Evolutionary conservation across 441 rosid genomes (phyloP).

Genomic region (Lepidium campestre): DNA sequence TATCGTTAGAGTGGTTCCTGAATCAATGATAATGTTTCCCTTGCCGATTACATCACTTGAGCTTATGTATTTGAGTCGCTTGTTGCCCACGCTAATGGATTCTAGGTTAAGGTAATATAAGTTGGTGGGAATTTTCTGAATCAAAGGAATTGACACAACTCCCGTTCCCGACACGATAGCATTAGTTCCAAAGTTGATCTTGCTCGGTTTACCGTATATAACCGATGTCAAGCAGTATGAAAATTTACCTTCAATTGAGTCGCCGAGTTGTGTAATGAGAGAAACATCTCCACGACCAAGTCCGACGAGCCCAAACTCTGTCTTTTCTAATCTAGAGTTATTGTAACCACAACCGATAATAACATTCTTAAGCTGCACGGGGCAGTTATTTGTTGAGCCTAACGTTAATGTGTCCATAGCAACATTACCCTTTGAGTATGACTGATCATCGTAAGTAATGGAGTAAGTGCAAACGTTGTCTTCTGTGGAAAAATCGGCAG

Average conservation of each 20-base stretch:
- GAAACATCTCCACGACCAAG: conserved; percentile 37
- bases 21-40: conserved; percentile 51
- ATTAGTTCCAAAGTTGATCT: conserved; percentile 32
- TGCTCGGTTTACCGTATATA: conserved; percentile 5
- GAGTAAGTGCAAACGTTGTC: conserved; percentile 20
- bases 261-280: conserved; percentile 31
- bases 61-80: neutral
- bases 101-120: conserved; percentile 33
- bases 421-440: conserved; percentile 28
- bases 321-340: conserved; percentile 22
- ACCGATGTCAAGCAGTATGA: conserved; percentile 34
- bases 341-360: conserved; percentile 42
- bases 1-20: conserved; percentile 38
- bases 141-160: conserved; percentile 34
- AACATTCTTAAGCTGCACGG: neutral
- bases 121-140: neutral
- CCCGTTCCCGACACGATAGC: conserved; percentile 28
- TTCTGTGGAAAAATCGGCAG: neutral
- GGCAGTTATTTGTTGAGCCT: conserved; percentile 24
- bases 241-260: conserved; percentile 31
- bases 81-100: conserved; percentile 31
- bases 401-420: conserved; percentile 35
- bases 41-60: neutral
- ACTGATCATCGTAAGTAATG: conserved; percentile 29
- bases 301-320: conserved; percentile 33